phyloP scores from a whole-genome alignment of 768 basidiomycete genomes.

The Chalciporus sphaerocephalus region DNA sequence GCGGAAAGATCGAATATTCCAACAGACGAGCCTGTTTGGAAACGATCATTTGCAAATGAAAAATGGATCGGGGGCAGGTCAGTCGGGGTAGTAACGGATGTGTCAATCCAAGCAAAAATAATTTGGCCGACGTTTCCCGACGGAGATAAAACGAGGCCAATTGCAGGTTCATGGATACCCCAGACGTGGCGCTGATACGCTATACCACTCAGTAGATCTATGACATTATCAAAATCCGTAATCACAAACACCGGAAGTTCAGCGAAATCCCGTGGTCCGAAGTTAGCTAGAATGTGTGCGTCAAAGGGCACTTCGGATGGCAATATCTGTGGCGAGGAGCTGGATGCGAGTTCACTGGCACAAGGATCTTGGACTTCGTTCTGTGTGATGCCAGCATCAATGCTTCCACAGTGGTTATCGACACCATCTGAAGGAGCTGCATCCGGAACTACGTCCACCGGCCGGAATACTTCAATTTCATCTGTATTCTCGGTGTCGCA shows the following conservation, averaged over 20 bases:
- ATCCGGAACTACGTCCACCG: too few species aligned
- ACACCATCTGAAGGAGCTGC: too few species aligned
- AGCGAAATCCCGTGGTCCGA: not conserved
- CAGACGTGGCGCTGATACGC: constrained; percentile 4
- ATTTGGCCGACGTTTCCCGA: not conserved
- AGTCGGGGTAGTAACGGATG: too few species aligned
- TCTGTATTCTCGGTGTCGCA: not conserved
- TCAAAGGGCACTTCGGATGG: constrained; percentile 1
- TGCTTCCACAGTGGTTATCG: too few species aligned
- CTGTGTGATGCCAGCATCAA: too few species aligned
- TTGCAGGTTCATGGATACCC: constrained; percentile 1
- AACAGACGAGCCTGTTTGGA: not conserved
- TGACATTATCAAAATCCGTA: not conserved
- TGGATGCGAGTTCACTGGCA: too few species aligned
- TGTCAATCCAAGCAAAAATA: not conserved
- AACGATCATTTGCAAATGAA: not conserved
- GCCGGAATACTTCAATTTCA: too few species aligned
- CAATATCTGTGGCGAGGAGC: too few species aligned
- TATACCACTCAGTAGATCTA: not conserved
- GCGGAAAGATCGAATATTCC: not conserved
- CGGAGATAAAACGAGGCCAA: not conserved
- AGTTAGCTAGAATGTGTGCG: not conserved
- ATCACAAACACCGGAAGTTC: constrained; percentile 4
- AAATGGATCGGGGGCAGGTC: not conserved
- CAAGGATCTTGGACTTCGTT: not conserved